Evolutionary conservation across 441 rosid species (phyloP), one percentile per base, ranked within the genome.

Genomic region (Corymbia calophylla): DNA sequence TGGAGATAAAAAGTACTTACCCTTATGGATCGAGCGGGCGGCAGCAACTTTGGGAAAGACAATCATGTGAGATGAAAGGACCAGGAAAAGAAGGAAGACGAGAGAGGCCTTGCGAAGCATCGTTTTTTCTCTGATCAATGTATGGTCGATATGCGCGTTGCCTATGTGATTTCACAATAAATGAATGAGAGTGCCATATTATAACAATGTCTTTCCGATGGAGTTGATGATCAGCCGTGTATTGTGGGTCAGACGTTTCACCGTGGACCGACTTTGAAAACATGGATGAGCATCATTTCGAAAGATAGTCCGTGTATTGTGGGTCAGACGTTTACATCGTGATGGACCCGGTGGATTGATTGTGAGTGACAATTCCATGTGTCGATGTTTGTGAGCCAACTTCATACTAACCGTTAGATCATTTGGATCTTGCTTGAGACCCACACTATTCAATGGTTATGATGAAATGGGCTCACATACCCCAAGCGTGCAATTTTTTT

Each of bases 1-100:
- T 5, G 44, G 70, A 64, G 35, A 64, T 7, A 64, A 39, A 39
- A 39, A 4, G 70, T 3, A 19, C 70, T n/a, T 0, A 7, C 19
- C 3, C 2, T 64, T n/a, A 18, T 0, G 7, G 2, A 14, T 15
- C 3, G 4, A 0, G 70, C 0, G 16, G 31, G 66, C 66, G 5
- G 11, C 1, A 1, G 66, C 66, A 15, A 25, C 66, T 60, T n/a
- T 60, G 11, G 31, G 27, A 27, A 31, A 11, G 66, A 60, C 11
- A n/a, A 60, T 27, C 31, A 0, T 27, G 29, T 27, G 7, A 60
- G 31, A 27, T 60, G 66, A 60, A 2, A 11, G 66, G 31, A 12
- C n/a, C 3, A 58, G 7, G 64, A 58, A 58, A 58, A 58, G 64
- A 58, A 25, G n/a, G n/a, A 58, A 60, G 7, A 11, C 66, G 1